Percentiles rank a stretch among this genome's conserved stretches.
Conservation (phyloP, 1,284 basidiomycete species). For the Ceratobasidium sp. region DNA sequence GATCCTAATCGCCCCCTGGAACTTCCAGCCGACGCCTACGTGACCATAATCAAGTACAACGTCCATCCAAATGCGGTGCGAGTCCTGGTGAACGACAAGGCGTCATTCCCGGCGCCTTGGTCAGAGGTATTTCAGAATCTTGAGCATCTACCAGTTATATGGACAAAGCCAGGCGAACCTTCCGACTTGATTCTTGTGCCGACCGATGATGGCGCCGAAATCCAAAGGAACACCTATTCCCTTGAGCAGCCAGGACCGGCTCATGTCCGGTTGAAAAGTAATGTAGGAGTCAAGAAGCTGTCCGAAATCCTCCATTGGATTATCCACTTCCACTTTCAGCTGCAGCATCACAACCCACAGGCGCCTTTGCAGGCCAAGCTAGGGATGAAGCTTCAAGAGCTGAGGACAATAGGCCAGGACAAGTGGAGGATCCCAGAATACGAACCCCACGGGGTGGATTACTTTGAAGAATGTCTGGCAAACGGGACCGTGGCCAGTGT, state of each 20-base stretch:
- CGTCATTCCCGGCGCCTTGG: conserved; percentile 1
- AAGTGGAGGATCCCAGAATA: not conserved
- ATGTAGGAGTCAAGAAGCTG: not conserved
- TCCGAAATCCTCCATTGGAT: not conserved
- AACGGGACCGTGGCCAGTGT: not conserved
- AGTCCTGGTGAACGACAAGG: conserved; percentile 3
- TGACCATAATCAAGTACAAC: conserved; percentile 24
- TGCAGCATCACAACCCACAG: conserved; percentile 8
- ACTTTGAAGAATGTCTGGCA: conserved; percentile 6
- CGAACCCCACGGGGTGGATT: not conserved
- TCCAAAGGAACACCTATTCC: not conserved
- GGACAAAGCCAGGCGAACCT: conserved; percentile 10
- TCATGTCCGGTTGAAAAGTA: not conserved
- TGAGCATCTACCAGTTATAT: not conserved
- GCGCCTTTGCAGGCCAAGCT: conserved; percentile 2
- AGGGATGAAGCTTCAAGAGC: conserved; percentile 11
- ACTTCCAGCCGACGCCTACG: conserved; percentile 15
- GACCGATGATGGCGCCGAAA: not conserved
- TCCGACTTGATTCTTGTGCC: conserved; percentile 1
- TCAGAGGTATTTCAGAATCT: not conserved
- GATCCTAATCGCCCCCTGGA: not conserved
- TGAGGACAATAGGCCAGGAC: not conserved
- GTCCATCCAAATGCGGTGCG: conserved; percentile 2
- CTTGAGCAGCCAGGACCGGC: not conserved
- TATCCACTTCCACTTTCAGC: conserved; percentile 32